Conservation (phyloP, 495 filamentous ascomycete genomes). For the Cercophora samala region DNA sequence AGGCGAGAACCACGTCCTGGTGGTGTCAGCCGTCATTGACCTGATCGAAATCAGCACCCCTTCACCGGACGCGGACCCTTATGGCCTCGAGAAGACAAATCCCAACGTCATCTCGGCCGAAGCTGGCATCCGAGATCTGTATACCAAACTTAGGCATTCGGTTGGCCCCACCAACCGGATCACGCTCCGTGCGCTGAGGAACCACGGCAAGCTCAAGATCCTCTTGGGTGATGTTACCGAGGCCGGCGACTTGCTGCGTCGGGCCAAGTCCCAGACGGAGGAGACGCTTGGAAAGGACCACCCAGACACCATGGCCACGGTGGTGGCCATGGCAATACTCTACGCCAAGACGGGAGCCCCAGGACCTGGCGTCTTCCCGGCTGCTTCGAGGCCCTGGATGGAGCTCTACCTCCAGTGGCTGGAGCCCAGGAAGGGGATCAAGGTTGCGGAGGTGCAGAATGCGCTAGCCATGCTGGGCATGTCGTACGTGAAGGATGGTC, state of each 20-base stretch:
- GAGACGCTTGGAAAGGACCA: background rate
- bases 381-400: background rate
- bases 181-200: background rate
- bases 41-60: background rate
- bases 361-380: background rate
- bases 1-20: slow-evolving; percentile 1
- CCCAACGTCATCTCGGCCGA: background rate
- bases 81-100: background rate
- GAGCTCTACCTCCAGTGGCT: background rate
- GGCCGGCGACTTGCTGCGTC: background rate
- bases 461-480: slow-evolving; percentile 2
- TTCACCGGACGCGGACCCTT: background rate
- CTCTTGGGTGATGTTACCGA: background rate
- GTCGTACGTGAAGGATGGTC: background rate
- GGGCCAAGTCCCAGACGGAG: background rate
- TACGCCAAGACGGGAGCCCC: background rate
- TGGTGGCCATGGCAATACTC: background rate
- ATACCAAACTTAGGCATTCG: background rate
- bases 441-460: background rate
- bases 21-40: background rate
- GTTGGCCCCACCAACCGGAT: background rate
- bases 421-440: background rate
- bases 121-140: background rate
- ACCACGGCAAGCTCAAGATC: background rate
- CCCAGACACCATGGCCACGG: background rate